phyloP scores from a whole-genome alignment of 345 rosid genomes.

The Noccaea bulbosa region DNA sequence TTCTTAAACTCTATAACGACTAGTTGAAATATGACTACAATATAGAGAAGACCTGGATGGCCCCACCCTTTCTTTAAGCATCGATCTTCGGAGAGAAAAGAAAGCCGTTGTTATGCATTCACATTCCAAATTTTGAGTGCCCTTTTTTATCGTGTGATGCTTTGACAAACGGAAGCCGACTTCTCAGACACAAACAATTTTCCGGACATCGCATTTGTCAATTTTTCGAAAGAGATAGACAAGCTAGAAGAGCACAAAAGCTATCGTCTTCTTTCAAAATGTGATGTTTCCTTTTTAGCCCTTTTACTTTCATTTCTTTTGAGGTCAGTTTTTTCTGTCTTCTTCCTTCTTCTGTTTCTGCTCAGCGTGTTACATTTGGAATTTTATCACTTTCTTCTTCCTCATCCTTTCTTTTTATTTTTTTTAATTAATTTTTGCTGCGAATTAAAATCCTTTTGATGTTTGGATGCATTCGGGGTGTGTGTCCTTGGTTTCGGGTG shows the following conservation, averaged over 20 bases:
- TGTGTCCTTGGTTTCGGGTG: conserved; percentile 27
- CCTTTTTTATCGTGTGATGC: conserved; percentile 35
- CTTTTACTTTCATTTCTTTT: conserved; percentile 63
- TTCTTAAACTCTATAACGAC: conserved; percentile 5
- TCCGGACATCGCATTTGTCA: conserved; percentile 33
- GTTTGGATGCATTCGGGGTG: conserved; percentile 47
- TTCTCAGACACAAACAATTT: conserved; percentile 38
- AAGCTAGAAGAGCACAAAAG: conserved; percentile 53
- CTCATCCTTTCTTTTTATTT: not conserved
- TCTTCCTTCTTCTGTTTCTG: conserved; percentile 36
- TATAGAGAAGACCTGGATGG: conserved; percentile 21
- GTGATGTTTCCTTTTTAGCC: conserved; percentile 49
- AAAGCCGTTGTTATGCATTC: conserved; percentile 12
- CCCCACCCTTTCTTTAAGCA: conserved; percentile 29
- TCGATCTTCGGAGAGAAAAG: conserved; percentile 19
- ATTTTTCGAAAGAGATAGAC: conserved; percentile 33
- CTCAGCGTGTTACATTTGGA: conserved; percentile 46
- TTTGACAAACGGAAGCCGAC: conserved; percentile 39
- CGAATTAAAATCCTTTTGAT: conserved; percentile 32
- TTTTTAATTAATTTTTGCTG: conserved; percentile 2
- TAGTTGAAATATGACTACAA: conserved; percentile 28
- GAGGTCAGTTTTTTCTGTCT: conserved; percentile 45
- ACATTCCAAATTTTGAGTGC: not conserved
- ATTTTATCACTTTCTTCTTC: conserved; percentile 35
- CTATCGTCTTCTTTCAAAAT: conserved; percentile 50